Conservation (phyloP, 176 grass and related monocot species). For the Melocanna baccifera region DNA sequence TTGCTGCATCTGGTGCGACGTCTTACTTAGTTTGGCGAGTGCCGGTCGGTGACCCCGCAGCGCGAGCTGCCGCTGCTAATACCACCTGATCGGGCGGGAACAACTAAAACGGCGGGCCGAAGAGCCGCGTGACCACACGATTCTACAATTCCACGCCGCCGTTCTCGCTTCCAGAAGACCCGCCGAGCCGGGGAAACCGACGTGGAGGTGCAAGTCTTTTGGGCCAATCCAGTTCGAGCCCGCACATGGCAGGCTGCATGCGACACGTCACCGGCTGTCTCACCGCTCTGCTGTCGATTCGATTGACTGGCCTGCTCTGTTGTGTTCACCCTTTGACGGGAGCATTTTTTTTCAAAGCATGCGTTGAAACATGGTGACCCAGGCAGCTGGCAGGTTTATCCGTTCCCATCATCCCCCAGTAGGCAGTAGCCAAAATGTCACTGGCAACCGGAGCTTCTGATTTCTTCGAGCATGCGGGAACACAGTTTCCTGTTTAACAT, state of each 20-base stretch:
- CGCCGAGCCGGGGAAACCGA: background rate
- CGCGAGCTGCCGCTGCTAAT: background rate
- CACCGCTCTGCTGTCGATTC: background rate
- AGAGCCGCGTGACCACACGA: background rate
- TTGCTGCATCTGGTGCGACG: background rate
- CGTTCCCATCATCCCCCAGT: background rate
- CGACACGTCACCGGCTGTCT: background rate
- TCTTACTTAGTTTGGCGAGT: background rate
- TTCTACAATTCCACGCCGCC: background rate
- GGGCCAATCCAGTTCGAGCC: background rate
- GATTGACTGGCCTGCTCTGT: too few species aligned
- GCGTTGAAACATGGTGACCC: background rate
- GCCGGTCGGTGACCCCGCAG: background rate
- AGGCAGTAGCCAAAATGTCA: background rate
- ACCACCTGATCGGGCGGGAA: background rate
- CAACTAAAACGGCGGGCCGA: background rate
- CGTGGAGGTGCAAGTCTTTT: background rate
- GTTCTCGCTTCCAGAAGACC: background rate
- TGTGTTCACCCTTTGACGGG: background rate
- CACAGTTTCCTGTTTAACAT: background rate
- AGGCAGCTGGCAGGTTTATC: background rate
- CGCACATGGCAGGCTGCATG: background rate
- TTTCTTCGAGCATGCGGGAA: background rate
- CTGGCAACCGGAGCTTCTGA: background rate
- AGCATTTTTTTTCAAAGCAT: background rate